Base-by-base conservation (phyloP, 495 filamentous ascomycete species). In the Haplographium delicatum region DNA sequence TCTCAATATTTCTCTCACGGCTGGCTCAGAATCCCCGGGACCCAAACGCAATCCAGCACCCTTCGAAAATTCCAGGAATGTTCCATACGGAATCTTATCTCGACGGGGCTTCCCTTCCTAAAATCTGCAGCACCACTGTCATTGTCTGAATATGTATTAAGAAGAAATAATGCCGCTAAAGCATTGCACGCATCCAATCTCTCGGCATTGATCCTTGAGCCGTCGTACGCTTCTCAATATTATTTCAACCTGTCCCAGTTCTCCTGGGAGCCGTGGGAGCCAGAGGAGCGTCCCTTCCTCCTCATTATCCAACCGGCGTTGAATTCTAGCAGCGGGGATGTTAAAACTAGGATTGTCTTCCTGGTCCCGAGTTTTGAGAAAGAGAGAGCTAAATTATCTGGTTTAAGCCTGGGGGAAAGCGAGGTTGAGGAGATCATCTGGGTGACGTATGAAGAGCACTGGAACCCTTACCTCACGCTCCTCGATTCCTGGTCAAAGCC, bases 401-500 rank as follows among this genome's bases (percentile, higher is more conserved):
- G 64, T 10, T 78, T 80, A 61, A 74, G 75, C 0, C 75, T 74
- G 20, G 47, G 35, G 5, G 65, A 73, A 9, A n/a, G n/a, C n/a
- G 51, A 61, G 3, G 50, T 78, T 18, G 62, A 71, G 10, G 72
- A 77, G 11, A 62, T 80, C 13, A 65, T 62, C 0, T 79, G 74
- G 69, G n/a, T n/a, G n/a, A n/a, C n/a, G n/a, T n/a, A n/a, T n/a
- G 75, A 79, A 58, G 77, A 81, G 49, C 77, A 79, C 45, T 79
- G 75, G 76, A 66, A 79, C 57, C 75, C 75, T 5, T 81, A 78
- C 50, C 42, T 44, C 1, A 79, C 73, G 1, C 54, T 79, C 9
- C 57, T 64, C 10, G 39, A 67, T 26, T 68, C 68, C 0, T 63
- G 58, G 33, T n/a, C n/a, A n/a, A n/a, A n/a, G n/a, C n/a, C n/a